A percentile compares a stretch with the other conserved stretches of the same genome.
Evolutionary conservation across 2,329 filamentous ascomycete genomes (phyloP).

Genomic region (Pseudogymnoascus sp.): DNA sequence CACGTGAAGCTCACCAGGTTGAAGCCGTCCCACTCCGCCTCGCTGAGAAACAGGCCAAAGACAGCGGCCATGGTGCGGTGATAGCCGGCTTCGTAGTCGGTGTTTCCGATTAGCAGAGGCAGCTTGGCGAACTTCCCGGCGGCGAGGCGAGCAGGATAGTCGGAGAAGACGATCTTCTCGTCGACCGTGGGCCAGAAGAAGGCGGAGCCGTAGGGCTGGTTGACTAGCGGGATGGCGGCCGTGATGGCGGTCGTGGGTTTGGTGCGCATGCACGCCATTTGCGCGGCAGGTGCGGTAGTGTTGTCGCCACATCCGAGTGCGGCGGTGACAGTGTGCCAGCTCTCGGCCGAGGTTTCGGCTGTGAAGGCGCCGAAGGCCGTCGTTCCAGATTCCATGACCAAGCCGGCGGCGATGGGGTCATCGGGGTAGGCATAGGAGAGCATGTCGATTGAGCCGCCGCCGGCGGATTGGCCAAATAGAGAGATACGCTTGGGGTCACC

Average conservation of each 20-base stretch:
- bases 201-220: not conserved
- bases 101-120: conserved; percentile 15
- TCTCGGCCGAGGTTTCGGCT: conserved; percentile 13
- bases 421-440: conserved; percentile 27
- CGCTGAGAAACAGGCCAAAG: not conserved
- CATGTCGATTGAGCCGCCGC: conserved; percentile 42
- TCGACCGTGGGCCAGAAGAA: conserved; percentile 11
- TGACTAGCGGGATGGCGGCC: conserved; percentile 10
- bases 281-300: conserved; percentile 10
- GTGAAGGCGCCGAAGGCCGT: not conserved
- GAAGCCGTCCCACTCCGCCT: not conserved
- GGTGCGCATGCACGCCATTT: conserved; percentile 12
- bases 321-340: conserved; percentile 10
- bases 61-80: not conserved
- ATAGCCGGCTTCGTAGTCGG: conserved; percentile 12
- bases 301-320: conserved; percentile 8
- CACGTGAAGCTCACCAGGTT: conserved; percentile 29
- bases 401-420: conserved; percentile 27
- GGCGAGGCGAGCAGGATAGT: conserved; percentile 11
- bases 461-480: conserved; percentile 27
- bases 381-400: conserved; percentile 20
- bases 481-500: conserved; percentile 39
- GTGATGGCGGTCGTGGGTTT: conserved; percentile 11
- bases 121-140: conserved; percentile 11
- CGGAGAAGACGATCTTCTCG: conserved; percentile 13